These are phyloP conservation scores for Flaveria floridana DNA, from an alignment of 140 eudicot species.

Conservation along the genomic window DNA sequence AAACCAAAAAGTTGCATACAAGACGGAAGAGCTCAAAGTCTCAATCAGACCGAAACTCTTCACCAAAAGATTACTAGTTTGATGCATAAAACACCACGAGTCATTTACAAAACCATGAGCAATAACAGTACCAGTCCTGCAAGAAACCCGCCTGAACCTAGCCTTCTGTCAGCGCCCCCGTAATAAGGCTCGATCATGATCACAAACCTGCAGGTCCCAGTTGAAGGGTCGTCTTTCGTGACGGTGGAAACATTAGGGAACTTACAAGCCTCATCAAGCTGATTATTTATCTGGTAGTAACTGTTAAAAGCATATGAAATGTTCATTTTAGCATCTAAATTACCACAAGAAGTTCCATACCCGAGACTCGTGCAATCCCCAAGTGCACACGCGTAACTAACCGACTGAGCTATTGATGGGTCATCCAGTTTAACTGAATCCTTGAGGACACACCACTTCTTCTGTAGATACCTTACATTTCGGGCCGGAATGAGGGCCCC, in stretches of 20 bases:
- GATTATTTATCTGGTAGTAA: slow-evolving; percentile 62
- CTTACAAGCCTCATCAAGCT: slow-evolving; percentile 54
- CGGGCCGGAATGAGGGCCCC: slow-evolving; percentile 56
- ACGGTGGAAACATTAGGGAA: slow-evolving; percentile 48
- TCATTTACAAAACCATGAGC: slow-evolving; percentile 34
- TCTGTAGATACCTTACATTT: slow-evolving; percentile 43
- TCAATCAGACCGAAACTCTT: slow-evolving; percentile 26
- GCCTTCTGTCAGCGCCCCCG: slow-evolving; percentile 25
- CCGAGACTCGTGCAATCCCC: slow-evolving; percentile 69
- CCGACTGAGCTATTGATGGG: slow-evolving; percentile 52
- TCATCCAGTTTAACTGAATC: slow-evolving; percentile 44
- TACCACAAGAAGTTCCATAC: slow-evolving; percentile 56
- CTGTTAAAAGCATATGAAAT: slow-evolving; percentile 58
- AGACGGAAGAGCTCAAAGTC: slow-evolving; percentile 33
- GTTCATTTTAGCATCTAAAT: slow-evolving; percentile 44
- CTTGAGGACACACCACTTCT: slow-evolving; percentile 74
- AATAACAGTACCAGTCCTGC: slow-evolving; percentile 31
- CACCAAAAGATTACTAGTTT: slow-evolving; percentile 32
- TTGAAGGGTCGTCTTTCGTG: slow-evolving; percentile 49
- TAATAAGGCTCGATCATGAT: slow-evolving; percentile 53
- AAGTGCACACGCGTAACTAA: slow-evolving; percentile 65
- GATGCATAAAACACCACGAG: slow-evolving; percentile 23
- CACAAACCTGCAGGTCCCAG: slow-evolving; percentile 44
- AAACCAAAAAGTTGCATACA: slow-evolving; percentile 29
- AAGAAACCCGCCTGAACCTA: slow-evolving; percentile 23